Base-by-base conservation (phyloP, 805 yeast genomes). In the Ogataea saltuana region DNA sequence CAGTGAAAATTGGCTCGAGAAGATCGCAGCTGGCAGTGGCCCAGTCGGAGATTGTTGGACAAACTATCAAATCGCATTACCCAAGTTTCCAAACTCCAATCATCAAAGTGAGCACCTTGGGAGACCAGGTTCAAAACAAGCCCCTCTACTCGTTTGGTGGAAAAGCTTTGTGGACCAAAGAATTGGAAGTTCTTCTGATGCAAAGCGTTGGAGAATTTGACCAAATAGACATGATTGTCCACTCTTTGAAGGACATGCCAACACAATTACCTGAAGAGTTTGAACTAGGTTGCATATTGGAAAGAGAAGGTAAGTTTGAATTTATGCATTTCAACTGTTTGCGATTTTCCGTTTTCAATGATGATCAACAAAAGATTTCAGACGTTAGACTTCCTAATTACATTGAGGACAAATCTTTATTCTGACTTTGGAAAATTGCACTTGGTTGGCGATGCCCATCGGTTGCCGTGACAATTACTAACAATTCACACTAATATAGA, bases 141-240 rank as follows among this genome's bases (percentile, higher is more conserved):
- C 97, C 99, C 6, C 71, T 93, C 38, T 93, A 91, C 64, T 79
- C 96, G 4, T 93, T 93, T 67, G 98, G 97, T 32, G 99, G 99
- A 19, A 93, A 93, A 63, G 81, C 97, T 0, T 65, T 93, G 18
- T 93, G 99, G 99, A 93, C 99, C 3, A 86, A 87, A 60, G 99
- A 93, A 65, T 72, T 93, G 44, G 99, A 93, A 66, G 82, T 81
- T 18, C 68, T 89, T 37, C 67, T 90, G 39, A 69, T 91, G 29
- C 74, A 85, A 51, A 71, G 75, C 34, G 73, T 80, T 19, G 90
- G 84, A 21, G 72, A 68, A 15, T 81, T 72, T 53, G 82, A 85
- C 41, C 74, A 81, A 65, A 71, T 91, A 37, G 97, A 93, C 62
- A 69, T 91, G 66, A 84, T 93, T 59, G 98, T 91, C 28, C 98